These are phyloP conservation scores for Condylostoma magnum DNA, from an alignment of 169 alveolate species.

Conservation along the genomic window DNA sequence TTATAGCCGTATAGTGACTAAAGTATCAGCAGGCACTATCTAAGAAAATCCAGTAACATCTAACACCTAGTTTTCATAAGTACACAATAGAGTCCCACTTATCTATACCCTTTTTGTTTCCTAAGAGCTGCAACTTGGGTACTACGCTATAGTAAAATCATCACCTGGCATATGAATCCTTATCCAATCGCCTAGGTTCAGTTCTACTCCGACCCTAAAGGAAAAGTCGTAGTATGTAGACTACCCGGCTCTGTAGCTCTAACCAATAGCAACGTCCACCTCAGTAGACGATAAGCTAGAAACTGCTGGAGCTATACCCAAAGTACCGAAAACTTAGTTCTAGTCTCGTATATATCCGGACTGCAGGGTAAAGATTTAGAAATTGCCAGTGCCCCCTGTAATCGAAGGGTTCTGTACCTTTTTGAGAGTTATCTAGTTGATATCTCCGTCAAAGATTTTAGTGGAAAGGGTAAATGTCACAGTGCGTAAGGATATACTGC, in stretches of 20 bases:
- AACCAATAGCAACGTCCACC: neutral
- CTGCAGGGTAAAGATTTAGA: neutral
- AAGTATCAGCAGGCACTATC: neutral
- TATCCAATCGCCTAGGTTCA: neutral
- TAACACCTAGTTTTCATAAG: neutral
- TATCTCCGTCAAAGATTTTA: neutral
- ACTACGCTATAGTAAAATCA: neutral
- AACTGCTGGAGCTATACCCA: conserved; percentile 3
- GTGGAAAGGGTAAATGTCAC: neutral
- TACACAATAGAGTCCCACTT: neutral
- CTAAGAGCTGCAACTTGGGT: conserved; percentile 17
- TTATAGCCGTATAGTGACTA: neutral
- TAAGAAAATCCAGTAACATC: neutral
- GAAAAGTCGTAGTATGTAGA: conserved; percentile 8
- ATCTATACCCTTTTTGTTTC: neutral
- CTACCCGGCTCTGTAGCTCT: conserved; percentile 12
- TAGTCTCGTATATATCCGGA: conserved; percentile 3
- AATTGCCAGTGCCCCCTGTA: conserved; percentile 34
- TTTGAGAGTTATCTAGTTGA: conserved; percentile 5
- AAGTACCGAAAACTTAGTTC: conserved; percentile 14
- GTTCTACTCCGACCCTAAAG: neutral
- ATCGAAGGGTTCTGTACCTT: conserved; percentile 8
- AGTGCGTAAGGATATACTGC: neutral
- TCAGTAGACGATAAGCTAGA: neutral
- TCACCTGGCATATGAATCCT: conserved; percentile 16